Evolutionary conservation across 257 asterid genomes (phyloP).

Genomic region (Plectranthus barbatus): DNA sequence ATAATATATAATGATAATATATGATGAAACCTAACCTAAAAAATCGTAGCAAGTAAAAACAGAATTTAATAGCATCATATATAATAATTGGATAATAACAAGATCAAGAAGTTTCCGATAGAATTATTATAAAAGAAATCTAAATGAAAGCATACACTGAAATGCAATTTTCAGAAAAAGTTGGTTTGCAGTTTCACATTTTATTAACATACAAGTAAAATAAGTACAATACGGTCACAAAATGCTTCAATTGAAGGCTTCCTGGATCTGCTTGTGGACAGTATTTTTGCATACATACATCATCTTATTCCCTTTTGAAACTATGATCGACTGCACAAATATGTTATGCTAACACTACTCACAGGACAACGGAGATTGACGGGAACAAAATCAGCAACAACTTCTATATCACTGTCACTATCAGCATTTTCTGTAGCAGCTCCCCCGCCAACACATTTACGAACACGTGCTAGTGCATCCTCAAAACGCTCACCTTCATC

Average conservation of each 20-base stretch:
- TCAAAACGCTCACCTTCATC: constrained; percentile 84
- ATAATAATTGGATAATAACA: not conserved
- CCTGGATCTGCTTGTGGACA: constrained; percentile 6
- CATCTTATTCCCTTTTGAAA: not conserved
- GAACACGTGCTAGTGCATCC: constrained; percentile 86
- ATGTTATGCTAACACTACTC: constrained; percentile 32
- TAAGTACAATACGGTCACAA: not conserved
- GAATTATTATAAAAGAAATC: not conserved
- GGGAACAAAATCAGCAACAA: constrained; percentile 89
- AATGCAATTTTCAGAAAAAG: not conserved
- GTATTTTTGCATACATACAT: not conserved
- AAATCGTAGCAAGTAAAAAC: not conserved
- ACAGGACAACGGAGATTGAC: constrained; percentile 99
- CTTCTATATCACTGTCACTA: constrained; percentile 95
- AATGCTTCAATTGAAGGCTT: constrained; percentile 6
- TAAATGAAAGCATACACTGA: not conserved
- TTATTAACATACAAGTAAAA: not conserved
- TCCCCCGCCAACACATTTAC: constrained; percentile 81
- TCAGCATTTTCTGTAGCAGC: constrained; percentile 85
- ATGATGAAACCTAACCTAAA: not conserved
- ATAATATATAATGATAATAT: not conserved
- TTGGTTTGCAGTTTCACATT: not conserved
- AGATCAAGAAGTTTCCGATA: not conserved
- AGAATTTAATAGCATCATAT: not conserved
- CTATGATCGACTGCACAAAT: not conserved